Evolutionary conservation across 768 basidiomycete genomes (phyloP).

Genomic region (Lactarius psammicola): DNA sequence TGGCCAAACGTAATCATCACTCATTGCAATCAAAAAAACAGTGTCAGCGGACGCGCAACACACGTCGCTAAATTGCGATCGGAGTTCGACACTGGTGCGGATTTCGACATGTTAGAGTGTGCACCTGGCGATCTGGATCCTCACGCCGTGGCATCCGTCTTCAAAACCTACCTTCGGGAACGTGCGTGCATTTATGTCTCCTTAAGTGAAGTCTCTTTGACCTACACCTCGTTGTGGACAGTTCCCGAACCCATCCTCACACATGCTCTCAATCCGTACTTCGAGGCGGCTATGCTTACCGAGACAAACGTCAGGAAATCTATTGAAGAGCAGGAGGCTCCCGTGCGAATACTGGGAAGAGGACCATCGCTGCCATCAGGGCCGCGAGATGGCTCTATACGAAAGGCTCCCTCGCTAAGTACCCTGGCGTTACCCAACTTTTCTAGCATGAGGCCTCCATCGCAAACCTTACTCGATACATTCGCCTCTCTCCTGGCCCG

Average conservation of each 20-base stretch:
- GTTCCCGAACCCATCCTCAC: slow-evolving; percentile 90
- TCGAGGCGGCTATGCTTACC: slow-evolving; percentile 70
- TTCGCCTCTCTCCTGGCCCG: slow-evolving; percentile 62
- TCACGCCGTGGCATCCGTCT: slow-evolving; percentile 89
- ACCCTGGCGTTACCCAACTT: slow-evolving; percentile 75
- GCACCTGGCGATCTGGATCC: slow-evolving; percentile 89
- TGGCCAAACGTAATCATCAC: slow-evolving; percentile 3
- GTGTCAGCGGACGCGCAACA: slow-evolving; percentile 79
- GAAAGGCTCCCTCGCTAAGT: slow-evolving; percentile 78
- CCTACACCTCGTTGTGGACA: slow-evolving; percentile 36
- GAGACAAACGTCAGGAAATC: slow-evolving; percentile 45
- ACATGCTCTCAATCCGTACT: slow-evolving; percentile 61
- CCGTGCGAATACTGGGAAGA: slow-evolving; percentile 22
- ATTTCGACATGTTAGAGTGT: slow-evolving; percentile 77
- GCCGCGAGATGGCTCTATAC: slow-evolving; percentile 42
- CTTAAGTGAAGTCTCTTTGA: slow-evolving; percentile 14
- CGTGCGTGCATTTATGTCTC: slow-evolving; percentile 51
- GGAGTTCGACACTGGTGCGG: slow-evolving; percentile 87
- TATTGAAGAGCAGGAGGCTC: slow-evolving; percentile 15
- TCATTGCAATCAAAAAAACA: slow-evolving; percentile 37
- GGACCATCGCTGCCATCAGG: slow-evolving; percentile 19
- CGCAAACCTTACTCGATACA: slow-evolving; percentile 53
- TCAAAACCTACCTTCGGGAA: slow-evolving; percentile 91
- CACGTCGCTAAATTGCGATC: slow-evolving; percentile 72
- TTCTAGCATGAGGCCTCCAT: slow-evolving; percentile 58